Evolutionary conservation across 106 monocot species (phyloP), one percentile per base, ranked within the genome.

Genomic region (Dactylorhiza incarnata): DNA sequence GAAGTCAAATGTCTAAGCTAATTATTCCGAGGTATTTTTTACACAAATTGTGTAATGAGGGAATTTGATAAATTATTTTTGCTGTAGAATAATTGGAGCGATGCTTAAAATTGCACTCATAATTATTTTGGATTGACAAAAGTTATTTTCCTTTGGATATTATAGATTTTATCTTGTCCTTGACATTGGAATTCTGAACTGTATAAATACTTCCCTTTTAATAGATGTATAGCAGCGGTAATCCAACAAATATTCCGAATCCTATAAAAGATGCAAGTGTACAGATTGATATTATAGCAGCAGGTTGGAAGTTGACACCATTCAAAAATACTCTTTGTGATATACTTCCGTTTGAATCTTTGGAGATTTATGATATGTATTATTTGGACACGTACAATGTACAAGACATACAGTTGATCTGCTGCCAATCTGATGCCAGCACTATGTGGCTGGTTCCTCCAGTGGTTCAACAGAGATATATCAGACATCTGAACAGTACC

Each of bases 171-270:
- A 65, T 65, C 0, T 23, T 65, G 26, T 25, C 10, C 65, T 26
- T 25, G 24, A 20, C 62, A n/a, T 59, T 17, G 9, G 25, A 26
- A 65, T 12, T 65, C 11, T 65, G 56, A 16, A 3, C 0, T n/a
- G 91, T 91, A 89, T 78, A 84, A 17, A 23, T 58, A 65, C 63
- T 46, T 77, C 52, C 45, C 65, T 77, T 48, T 51, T 82, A 43
- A 23, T 86, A 97, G 97, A 97, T 97, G 73, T 97, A 97, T 78
- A 97, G 97, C 89, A 97, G 94, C 75, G 97, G 93, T 12, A 97
- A 97, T 76, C 97, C 97, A 49, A 97, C 94, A 66, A 97, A 97
- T 81, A 94, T 97, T 86, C 91, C 91, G 71, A 97, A 97, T 59
- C 97, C 89, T 26, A 86, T 97, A 70, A 77, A 78, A 72, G 91